phyloP scores from a whole-genome alignment of 257 asterid species.

The Salvia miltiorrhiza region DNA sequence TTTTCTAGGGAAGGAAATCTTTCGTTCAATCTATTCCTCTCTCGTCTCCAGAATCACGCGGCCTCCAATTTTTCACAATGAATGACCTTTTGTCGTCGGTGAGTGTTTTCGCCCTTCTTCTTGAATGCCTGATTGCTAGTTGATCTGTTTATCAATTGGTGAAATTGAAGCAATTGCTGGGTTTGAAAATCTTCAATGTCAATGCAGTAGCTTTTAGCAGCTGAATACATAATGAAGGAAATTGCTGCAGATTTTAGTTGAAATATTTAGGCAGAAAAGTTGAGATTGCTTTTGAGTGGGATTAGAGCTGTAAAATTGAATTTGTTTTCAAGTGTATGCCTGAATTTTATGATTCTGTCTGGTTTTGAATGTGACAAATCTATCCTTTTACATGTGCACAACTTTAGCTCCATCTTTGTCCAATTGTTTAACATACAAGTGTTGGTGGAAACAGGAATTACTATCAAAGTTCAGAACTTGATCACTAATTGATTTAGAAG shows the following conservation, averaged over 20 bases:
- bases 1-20: constrained; percentile 28
- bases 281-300: constrained; percentile 12
- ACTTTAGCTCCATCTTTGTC: constrained; percentile 7
- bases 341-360: not conserved
- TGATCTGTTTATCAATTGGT: constrained; percentile 27
- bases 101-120: constrained; percentile 13
- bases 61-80: constrained; percentile 38
- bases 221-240: constrained; percentile 7
- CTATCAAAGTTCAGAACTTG: constrained; percentile 19
- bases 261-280: not conserved
- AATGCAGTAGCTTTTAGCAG: constrained; percentile 34
- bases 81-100: constrained; percentile 77
- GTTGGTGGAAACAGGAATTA: not conserved
- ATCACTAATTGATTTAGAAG: constrained; percentile 1
- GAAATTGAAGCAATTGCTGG: not conserved
- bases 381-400: constrained; percentile 7
- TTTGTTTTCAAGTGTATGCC: not conserved
- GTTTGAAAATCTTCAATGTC: constrained; percentile 10
- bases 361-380: not conserved
- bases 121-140: constrained; percentile 13
- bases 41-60: constrained; percentile 26
- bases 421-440: not conserved
- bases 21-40: constrained; percentile 28
- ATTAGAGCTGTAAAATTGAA: not conserved
- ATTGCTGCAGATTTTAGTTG: constrained; percentile 14